Evolutionary conservation across 805 yeast species (phyloP).

Genomic region (Kregervanrija delftensis): DNA sequence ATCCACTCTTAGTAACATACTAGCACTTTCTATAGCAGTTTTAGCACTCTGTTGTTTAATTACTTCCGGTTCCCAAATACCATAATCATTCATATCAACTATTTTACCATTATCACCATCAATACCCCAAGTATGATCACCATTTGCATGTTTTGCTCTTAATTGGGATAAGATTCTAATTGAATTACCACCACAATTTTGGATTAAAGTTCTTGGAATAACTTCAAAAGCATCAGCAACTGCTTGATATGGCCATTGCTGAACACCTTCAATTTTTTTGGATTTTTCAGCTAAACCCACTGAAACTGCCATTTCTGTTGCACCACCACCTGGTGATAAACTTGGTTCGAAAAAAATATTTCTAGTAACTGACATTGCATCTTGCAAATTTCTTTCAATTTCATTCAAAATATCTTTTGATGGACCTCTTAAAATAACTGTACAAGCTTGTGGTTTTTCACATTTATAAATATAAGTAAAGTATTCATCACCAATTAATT

Average conservation of each 20-base stretch:
- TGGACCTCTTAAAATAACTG: conserved; percentile 89
- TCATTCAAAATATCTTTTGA: conserved; percentile 95
- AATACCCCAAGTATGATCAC: conserved; percentile 77
- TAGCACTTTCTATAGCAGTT: conserved; percentile 97
- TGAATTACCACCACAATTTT: conserved; percentile 97
- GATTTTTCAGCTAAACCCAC: conserved; percentile 87
- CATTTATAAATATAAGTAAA: conserved; percentile 81
- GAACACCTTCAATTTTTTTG: conserved; percentile 86
- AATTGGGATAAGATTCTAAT: conserved; percentile 82
- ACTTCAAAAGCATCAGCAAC: conserved; percentile 99
- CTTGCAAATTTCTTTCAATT: conserved; percentile 93
- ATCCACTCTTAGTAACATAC: conserved; percentile 89
- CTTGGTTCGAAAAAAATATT: conserved; percentile 93
- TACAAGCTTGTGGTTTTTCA: conserved; percentile 85
- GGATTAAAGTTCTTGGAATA: conserved; percentile 93
- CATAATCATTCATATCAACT: conserved; percentile 92
- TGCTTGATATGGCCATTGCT: conserved; percentile 98
- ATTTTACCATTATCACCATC: conserved; percentile 93
- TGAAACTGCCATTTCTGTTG: conserved; percentile 97
- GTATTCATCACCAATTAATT: conserved; percentile 95
- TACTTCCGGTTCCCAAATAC: conserved; percentile 99
- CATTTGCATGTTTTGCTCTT: conserved; percentile 95
- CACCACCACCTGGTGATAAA: conserved; percentile 98
- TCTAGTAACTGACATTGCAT: conserved; percentile 96
- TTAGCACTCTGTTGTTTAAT: conserved; percentile 94